These are phyloP conservation scores for Yamagishiella unicocca DNA, from an alignment of 139 green algal species.

Conservation along the genomic window DNA sequence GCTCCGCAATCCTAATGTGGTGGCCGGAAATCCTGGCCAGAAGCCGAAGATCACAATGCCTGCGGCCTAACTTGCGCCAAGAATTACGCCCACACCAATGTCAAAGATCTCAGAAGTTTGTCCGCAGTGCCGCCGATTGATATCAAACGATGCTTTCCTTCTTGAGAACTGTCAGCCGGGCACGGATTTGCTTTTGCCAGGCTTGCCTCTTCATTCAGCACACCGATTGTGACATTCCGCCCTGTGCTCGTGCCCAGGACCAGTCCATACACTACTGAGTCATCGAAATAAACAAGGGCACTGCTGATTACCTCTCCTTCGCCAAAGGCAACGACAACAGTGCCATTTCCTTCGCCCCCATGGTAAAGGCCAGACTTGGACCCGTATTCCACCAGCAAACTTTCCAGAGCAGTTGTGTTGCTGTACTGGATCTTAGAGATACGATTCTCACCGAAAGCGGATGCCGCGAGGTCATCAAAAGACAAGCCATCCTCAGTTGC, in stretches of 20 bases:
- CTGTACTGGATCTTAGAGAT: not conserved
- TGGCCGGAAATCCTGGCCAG: too few species aligned
- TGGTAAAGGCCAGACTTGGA: not conserved
- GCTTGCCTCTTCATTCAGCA: not conserved
- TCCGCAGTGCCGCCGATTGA: not conserved
- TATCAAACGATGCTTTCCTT: not conserved
- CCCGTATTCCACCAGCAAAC: not conserved
- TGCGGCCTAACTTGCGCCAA: too few species aligned
- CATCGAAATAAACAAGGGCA: not conserved
- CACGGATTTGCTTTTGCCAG: conserved; percentile 2
- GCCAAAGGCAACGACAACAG: not conserved
- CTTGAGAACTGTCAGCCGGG: not conserved
- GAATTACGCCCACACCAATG: conserved; percentile 8
- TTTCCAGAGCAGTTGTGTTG: not conserved
- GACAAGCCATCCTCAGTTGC: not conserved
- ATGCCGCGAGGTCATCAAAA: conserved; percentile 3
- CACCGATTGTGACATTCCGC: not conserved
- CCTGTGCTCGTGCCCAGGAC: not conserved
- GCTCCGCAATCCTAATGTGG: too few species aligned
- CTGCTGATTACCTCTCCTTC: not conserved
- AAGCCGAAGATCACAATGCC: too few species aligned
- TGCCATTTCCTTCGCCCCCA: not conserved
- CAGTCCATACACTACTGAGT: not conserved
- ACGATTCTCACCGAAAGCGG: not conserved
- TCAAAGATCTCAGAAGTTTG: not conserved